Evolutionary conservation across 345 rosid genomes (phyloP).

Genomic region (Eutrema japonicum): DNA sequence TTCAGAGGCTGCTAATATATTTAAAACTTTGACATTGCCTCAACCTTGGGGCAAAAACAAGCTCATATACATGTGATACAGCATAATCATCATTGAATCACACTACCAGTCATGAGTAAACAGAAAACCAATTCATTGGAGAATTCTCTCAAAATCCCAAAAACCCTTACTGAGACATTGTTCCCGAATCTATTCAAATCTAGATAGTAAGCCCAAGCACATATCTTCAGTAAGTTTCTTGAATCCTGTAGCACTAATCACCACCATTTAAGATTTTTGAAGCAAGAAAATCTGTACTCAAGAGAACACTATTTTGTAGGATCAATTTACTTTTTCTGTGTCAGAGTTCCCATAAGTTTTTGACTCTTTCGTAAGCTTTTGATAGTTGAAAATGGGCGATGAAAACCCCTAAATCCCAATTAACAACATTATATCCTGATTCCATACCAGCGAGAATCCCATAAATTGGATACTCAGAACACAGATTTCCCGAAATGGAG

Average conservation of each 20-base stretch:
- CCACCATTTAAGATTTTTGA: neutral
- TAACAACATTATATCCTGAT: neutral
- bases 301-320: neutral
- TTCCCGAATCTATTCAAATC: slow-evolving; percentile 12
- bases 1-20: neutral
- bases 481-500: neutral
- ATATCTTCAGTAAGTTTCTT: neutral
- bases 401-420: slow-evolving; percentile 14
- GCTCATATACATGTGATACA: neutral
- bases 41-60: neutral
- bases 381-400: neutral
- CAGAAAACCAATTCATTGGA: slow-evolving; percentile 11
- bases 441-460: neutral
- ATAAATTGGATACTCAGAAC: slow-evolving; percentile 2
- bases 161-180: neutral
- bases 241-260: slow-evolving; percentile 16
- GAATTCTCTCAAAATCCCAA: neutral
- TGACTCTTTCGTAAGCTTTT: neutral
- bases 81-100: slow-evolving; percentile 2
- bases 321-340: neutral
- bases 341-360: neutral
- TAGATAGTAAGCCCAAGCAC: slow-evolving; percentile 9
- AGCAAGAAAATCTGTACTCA: neutral
- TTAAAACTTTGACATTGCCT: neutral
- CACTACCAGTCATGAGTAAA: slow-evolving; percentile 4